Percentiles rank a stretch among this genome's conserved stretches.
Conservation (phyloP, 1,284 basidiomycete genomes). For the Boletus holoroseus region DNA sequence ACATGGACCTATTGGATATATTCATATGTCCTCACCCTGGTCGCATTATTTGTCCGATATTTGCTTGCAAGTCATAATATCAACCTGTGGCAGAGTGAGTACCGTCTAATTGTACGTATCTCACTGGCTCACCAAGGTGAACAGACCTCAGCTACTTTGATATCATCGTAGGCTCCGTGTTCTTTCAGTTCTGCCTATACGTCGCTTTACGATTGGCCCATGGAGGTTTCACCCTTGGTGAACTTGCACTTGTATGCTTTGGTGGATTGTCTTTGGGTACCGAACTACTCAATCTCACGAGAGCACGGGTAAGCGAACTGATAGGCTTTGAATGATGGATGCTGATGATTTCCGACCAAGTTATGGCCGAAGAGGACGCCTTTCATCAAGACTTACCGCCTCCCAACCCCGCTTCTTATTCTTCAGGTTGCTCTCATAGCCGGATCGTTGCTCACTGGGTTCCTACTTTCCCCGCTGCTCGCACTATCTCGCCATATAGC, state of each 20-base stretch:
- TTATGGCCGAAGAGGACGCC: slow-evolving; percentile 77
- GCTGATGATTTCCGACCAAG: slow-evolving; percentile 38
- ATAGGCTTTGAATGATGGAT: neutral
- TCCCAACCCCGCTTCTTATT: slow-evolving; percentile 87
- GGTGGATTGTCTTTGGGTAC: slow-evolving; percentile 84
- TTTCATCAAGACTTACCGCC: slow-evolving; percentile 88
- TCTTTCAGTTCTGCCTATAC: slow-evolving; percentile 92
- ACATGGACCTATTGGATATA: slow-evolving; percentile 61
- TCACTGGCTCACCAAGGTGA: slow-evolving; percentile 9
- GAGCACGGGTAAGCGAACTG: slow-evolving; percentile 56
- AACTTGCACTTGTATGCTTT: slow-evolving; percentile 83
- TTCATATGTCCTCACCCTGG: slow-evolving; percentile 46
- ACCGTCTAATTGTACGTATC: slow-evolving; percentile 19
- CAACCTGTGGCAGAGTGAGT: slow-evolving; percentile 64
- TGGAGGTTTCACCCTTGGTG: slow-evolving; percentile 91
- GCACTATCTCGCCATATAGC: slow-evolving; percentile 91
- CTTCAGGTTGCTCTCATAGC: slow-evolving; percentile 93
- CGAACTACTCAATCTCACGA: slow-evolving; percentile 80
- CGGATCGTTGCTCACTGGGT: slow-evolving; percentile 87
- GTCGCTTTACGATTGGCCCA: slow-evolving; percentile 86
- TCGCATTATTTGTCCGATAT: slow-evolving; percentile 46
- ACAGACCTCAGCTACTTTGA: slow-evolving; percentile 79
- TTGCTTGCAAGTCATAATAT: slow-evolving; percentile 40
- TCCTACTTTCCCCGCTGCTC: slow-evolving; percentile 91
- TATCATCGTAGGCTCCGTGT: slow-evolving; percentile 66